Evolutionary conservation across 805 yeast genomes (phyloP), one percentile per base, ranked within the genome.

Genomic region (Hermanozyma aechmeae): DNA sequence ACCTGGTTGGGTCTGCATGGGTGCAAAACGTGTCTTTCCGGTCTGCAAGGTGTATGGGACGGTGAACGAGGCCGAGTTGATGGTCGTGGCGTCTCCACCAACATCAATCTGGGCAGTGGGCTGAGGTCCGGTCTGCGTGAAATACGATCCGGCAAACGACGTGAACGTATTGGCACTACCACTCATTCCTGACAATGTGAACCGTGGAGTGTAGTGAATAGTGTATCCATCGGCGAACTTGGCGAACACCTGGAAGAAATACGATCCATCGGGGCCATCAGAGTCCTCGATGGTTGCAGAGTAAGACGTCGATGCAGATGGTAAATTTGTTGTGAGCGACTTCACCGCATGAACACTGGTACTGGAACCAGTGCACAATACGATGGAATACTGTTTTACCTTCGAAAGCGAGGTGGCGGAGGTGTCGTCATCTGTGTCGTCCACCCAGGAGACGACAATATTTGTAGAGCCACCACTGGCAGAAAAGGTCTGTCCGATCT

Each of bases 1-100:
- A 3, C 79, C 82, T 5, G 98, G 96, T 56, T 85, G 95, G 34
- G 65, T 51, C 58, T 87, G 96, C 95, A 86, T 84, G 30, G 96
- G 96, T 1, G 97, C 96, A 53, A 58, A 83, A 43, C 87, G 71
- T 7, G 82, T 73, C 13, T 42, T 53, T 17, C 95, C 95, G 0
- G 92, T 79, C 58, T 89, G 97, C 43, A 43, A 38, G 3, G 83
- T 70, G 57, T 87, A 89, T 2, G 93, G 69, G 5, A 86, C 58
- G 3, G 77, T 49, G 51, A 79, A 79, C 3, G 85, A 76, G 9
- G 50, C 54, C 1, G 64, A 45, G 42, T 56, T 39, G 23, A 53
- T 24, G 9, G 53, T 10, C 5, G 35, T 31, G 2, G 50, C 42
- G 5, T 38, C 50, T 3, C 34, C 45, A 9, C 45, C 37, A 16